These are phyloP conservation scores for Aspergillus sclerotiicarbonarius DNA, from an alignment of 495 filamentous ascomycete species.

Conservation along the genomic window DNA sequence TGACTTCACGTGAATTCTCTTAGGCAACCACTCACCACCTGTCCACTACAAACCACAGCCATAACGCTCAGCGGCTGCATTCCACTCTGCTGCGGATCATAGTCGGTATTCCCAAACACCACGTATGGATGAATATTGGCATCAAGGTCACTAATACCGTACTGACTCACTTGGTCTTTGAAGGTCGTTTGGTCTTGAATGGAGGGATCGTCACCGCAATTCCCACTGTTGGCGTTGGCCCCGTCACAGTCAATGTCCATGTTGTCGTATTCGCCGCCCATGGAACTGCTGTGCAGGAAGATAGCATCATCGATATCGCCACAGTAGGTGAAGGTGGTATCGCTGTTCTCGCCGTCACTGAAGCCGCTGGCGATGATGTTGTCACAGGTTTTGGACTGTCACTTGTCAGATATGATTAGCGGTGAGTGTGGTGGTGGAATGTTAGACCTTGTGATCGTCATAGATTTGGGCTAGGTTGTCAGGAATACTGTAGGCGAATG, in stretches of 20 bases:
- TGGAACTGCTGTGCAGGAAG: slow-evolving; percentile 26
- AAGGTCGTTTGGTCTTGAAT: slow-evolving; percentile 58
- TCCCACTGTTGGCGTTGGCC: slow-evolving; percentile 42
- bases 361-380: slow-evolving; percentile 27
- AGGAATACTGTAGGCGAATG: slow-evolving; percentile 25
- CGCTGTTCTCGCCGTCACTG: slow-evolving; percentile 19
- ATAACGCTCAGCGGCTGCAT: slow-evolving; percentile 61
- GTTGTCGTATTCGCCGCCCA: slow-evolving; percentile 27
- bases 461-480: slow-evolving; percentile 31
- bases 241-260: slow-evolving; percentile 74
- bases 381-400: slow-evolving; percentile 23
- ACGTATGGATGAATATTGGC: slow-evolving; percentile 63
- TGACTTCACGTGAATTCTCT: not conserved
- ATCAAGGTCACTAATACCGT: slow-evolving; percentile 56
- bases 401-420: no score
- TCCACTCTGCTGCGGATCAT: slow-evolving; percentile 49
- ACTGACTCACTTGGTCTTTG: slow-evolving; percentile 40
- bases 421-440: not conserved
- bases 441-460: slow-evolving; percentile 24
- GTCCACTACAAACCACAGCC: slow-evolving; percentile 58
- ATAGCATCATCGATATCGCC: slow-evolving; percentile 29
- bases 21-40: slow-evolving; percentile 41
- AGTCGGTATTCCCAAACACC: slow-evolving; percentile 63
- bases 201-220: slow-evolving; percentile 48
- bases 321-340: slow-evolving; percentile 25